These are phyloP conservation scores for Croton laevigatus DNA, from an alignment of 441 rosid genomes.

Conservation along the genomic window DNA sequence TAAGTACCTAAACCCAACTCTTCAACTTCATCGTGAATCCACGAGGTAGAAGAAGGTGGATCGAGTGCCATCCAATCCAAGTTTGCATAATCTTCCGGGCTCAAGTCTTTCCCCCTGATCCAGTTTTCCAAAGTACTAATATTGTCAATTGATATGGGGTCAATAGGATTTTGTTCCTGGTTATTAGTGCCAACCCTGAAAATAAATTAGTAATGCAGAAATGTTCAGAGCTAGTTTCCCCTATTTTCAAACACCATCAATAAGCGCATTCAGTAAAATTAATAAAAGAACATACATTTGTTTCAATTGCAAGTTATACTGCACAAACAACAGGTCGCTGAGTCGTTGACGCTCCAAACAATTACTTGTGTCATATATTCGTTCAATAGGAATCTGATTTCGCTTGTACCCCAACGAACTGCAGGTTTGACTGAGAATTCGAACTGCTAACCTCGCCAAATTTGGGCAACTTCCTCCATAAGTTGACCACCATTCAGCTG, in stretches of 20 bases:
- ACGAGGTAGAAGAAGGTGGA: constrained; percentile 36
- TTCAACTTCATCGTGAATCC: constrained; percentile 46
- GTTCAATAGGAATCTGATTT: constrained; percentile 33
- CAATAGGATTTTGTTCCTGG: constrained; percentile 38
- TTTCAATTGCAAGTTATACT: constrained; percentile 27
- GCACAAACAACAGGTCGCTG: constrained; percentile 24
- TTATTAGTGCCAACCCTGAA: constrained; percentile 28
- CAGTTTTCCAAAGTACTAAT: constrained; percentile 52
- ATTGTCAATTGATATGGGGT: constrained; percentile 47
- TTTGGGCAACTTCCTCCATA: constrained; percentile 93
- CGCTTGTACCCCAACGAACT: constrained; percentile 43
- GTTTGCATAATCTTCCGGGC: constrained; percentile 43
- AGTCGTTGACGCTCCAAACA: constrained; percentile 29
- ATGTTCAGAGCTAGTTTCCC: neutral
- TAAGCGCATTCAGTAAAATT: neutral
- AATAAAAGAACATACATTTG: constrained; percentile 23
- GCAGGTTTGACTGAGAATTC: constrained; percentile 75
- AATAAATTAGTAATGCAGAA: constrained; percentile 12
- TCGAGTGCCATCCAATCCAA: constrained; percentile 62
- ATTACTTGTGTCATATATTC: constrained; percentile 43
- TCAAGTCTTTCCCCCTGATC: constrained; percentile 47
- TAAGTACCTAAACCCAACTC: constrained; percentile 55
- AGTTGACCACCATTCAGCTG: constrained; percentile 97
- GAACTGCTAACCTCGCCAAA: constrained; percentile 65
- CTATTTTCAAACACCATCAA: constrained; percentile 7